Evolutionary conservation across 1,139 yeast genomes (phyloP), one percentile per base, ranked within the genome.

Genomic region (Debaryomyces coudertii): DNA sequence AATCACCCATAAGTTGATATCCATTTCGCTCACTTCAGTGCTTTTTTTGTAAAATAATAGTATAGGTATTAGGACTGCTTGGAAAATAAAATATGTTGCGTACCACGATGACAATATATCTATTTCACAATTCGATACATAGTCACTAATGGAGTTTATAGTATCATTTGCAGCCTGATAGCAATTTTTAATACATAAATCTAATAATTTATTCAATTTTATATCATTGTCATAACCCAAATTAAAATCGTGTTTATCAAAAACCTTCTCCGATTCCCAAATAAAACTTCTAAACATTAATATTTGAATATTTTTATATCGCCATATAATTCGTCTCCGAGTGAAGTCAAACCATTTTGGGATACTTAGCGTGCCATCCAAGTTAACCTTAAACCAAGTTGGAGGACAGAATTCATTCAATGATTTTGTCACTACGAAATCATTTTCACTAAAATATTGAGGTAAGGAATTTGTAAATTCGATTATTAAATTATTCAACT

Each of bases 51-150:
- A 80, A 14, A 79, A 61, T 51, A 83, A 80, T 12, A 81, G 75
- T 42, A 82, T 71, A 7, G 84, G 82, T 35, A 81, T 78, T 47
- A 81, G 62, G 14, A 79, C 75, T 0, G 87, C 86, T 56, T 80
- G 86, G 65, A 82, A 82, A 16, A 81, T 54, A 58, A 81, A 83
- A 58, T 81, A 83, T 0, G 84, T 77, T 4, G 85, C 80, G 61
- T 82, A 80, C 87, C 88, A 83, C 24, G 81, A 76, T 4, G 81
- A 71, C 20, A 74, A 54, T 25, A 68, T 66, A 47, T 68, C 66
- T 47, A 51, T 24, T 49, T 56, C 47, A 52, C 55, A 36, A 43
- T 63, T 68, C 36, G 62, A 64, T 22, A 80, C 69, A 60, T 73
- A 83, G 28, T 67, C 71, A 38, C 75, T 67, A 5, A 82, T 79